Evolutionary conservation across 164 flowering plant species (phyloP), one percentile per base, ranked within the genome.

Genomic region (Saururus chinensis): DNA sequence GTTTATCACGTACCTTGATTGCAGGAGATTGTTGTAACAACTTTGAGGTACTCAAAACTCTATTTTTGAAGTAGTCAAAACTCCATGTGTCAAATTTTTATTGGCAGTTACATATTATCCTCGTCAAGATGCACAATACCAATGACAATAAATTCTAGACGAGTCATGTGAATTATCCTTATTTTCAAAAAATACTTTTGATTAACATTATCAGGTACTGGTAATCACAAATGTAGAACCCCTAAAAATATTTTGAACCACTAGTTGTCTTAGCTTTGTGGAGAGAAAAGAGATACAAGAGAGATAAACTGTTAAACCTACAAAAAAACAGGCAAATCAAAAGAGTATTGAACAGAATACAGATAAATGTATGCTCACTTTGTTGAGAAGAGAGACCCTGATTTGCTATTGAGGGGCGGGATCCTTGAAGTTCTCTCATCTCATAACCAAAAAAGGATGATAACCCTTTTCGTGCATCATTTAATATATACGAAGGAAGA

Each of bases 361-460:
- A n/a, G n/a, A 21, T 9, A 55, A 41, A 45, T 4, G 51, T 23
- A 21, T 51, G 53, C 74, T 82, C 53, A 85, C 96, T 78, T 63
- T 68, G 82, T 59, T 83, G 98, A 52, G 93, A 79, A 42, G 79
- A 57, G 11, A 80, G 84, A 11, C 56, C 64, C 53, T 81, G 83
- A 69, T 66, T 74, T 7, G 72, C 59, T 4, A 91, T 68, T 4
- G 87, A 79, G 62, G 89, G 84, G 9, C 91, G 88, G 19, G 77
- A 26, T 14, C 90, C 75, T 58, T 87, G 93, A 67, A 88, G 89
- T 77, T 95, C 99, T 61, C 72, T 77, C 87, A 95, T 59, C 60
- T 90, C 97, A 71, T 83, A 91, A 16, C 99, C 99, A 68, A 93
- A 90, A 66, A 83, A 72, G 67, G 60, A 74, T 0, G 83, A 74